These are phyloP conservation scores for Candida sp. DNA, from an alignment of 1,139 yeast genomes.

Conservation along the genomic window DNA sequence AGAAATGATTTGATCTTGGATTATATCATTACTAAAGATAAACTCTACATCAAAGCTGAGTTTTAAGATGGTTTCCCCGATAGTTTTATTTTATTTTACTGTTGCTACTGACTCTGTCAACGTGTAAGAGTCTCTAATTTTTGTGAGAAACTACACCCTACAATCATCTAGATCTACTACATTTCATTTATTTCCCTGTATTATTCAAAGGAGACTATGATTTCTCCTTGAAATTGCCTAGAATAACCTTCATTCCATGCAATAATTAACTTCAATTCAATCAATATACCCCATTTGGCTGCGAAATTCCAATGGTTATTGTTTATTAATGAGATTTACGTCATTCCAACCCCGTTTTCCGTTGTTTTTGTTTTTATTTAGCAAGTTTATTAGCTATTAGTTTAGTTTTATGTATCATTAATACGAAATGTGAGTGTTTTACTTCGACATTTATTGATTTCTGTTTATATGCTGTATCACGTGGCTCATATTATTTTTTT, in stretches of 20 bases:
- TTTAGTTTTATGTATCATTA: neutral
- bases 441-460: neutral
- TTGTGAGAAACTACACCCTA: no score
- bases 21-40: conserved; percentile 23
- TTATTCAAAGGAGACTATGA: neutral
- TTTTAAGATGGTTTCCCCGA: no score
- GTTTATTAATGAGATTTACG: neutral
- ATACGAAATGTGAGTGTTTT: neutral
- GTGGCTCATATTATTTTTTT: neutral
- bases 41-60: conserved; percentile 21
- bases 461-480: no score
- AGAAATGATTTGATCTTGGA: conserved; percentile 21
- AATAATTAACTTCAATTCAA: neutral
- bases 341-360: neutral
- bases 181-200: neutral
- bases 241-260: neutral
- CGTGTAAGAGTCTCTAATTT: no score
- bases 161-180: no score
- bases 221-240: neutral
- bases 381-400: neutral
- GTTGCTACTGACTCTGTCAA: no score
- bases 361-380: neutral
- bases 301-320: neutral
- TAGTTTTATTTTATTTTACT: no score
- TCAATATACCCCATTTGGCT: neutral